phyloP scores from a whole-genome alignment of 2,329 filamentous ascomycete species.

The Beauveria bassiana region DNA sequence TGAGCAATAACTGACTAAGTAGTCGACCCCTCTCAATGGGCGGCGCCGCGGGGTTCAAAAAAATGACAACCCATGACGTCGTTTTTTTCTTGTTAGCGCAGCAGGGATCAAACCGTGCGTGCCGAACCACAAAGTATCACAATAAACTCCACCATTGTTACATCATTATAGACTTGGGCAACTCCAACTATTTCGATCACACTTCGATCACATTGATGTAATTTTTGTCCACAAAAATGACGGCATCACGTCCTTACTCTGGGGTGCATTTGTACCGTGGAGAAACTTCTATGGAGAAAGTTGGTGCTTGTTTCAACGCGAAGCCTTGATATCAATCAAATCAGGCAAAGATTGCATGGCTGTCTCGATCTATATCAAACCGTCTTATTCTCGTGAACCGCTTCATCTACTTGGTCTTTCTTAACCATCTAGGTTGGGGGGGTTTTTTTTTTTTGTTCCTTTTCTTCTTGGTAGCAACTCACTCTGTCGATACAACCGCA shows the following conservation, averaged over 20 bases:
- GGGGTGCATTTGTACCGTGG: not conserved
- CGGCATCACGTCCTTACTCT: not conserved
- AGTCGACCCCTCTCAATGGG: not conserved
- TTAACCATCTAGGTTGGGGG: not conserved
- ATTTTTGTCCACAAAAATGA: not conserved
- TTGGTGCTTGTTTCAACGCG: slow-evolving; percentile 1
- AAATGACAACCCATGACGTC: not conserved
- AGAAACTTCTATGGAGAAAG: slow-evolving; percentile 5
- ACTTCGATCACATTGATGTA: not conserved
- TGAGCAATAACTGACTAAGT: not conserved
- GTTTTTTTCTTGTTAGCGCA: not conserved
- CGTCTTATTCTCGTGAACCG: not conserved
- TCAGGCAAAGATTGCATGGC: not conserved
- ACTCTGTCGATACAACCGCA: not conserved
- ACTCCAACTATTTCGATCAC: not conserved
- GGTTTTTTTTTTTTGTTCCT: too few relatives aligned
- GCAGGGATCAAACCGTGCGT: not conserved
- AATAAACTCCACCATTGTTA: not conserved
- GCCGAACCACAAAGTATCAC: not conserved
- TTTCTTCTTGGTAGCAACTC: too few relatives aligned
- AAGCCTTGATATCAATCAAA: not conserved
- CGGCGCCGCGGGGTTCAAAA: not conserved
- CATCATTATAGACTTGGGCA: not conserved
- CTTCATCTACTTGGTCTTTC: not conserved
- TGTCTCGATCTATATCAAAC: not conserved